Evolutionary conservation across 2,329 filamentous ascomycete genomes (phyloP).

Genomic region (Hypoxylon sp.): DNA sequence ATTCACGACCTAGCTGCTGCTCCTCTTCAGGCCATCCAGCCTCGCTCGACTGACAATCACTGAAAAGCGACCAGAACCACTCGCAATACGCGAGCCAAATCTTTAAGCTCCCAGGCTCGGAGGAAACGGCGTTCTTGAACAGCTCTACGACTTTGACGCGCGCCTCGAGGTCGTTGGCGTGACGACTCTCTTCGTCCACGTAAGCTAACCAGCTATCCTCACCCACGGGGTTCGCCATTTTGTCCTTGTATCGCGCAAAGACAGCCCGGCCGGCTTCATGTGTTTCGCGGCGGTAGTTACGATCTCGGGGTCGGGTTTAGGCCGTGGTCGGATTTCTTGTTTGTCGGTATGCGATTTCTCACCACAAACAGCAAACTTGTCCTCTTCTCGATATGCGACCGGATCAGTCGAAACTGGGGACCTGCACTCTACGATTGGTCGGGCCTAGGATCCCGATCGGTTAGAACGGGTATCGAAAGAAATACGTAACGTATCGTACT

Average conservation of each 20-base stretch:
- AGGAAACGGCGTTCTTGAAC: conserved; percentile 77
- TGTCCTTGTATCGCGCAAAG: conserved; percentile 46
- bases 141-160: conserved; percentile 79
- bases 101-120: conserved; percentile 80
- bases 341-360: conserved; percentile 26
- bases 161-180: conserved; percentile 74
- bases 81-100: conserved; percentile 85
- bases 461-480: conserved; percentile 15
- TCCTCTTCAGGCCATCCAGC: conserved; percentile 77
- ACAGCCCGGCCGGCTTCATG: conserved; percentile 45
- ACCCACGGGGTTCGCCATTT: conserved; percentile 73
- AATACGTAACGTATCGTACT: conserved; percentile 37
- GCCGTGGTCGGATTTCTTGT: conserved; percentile 19
- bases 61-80: conserved; percentile 81
- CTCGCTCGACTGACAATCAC: conserved; percentile 71
- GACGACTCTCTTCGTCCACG: conserved; percentile 78
- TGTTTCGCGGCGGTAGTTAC: conserved; percentile 37
- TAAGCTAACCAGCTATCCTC: conserved; percentile 85
- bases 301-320: conserved; percentile 26
- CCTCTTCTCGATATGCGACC: conserved; percentile 38
- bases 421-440: conserved; percentile 34
- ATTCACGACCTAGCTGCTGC: conserved; percentile 75
- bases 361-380: conserved; percentile 35
- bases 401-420: conserved; percentile 28
- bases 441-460: conserved; percentile 33